These are phyloP conservation scores for Eucalyptus fibrosa DNA, from an alignment of 345 rosid genomes.

Conservation along the genomic window DNA sequence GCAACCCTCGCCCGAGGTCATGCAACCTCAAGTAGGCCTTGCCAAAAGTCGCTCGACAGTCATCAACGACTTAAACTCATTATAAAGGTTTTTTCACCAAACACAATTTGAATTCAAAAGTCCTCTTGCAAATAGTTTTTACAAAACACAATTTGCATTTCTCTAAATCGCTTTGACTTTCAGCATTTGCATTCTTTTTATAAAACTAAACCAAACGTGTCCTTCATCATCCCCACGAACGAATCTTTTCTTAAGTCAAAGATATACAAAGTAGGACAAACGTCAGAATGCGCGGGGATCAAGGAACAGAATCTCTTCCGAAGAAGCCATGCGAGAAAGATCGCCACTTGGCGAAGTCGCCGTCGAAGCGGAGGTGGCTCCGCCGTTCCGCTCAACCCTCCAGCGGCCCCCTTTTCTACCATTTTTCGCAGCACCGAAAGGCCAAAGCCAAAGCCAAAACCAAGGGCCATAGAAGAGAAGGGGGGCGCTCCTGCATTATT, in stretches of 20 bases:
- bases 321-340: background rate
- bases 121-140: too few species aligned
- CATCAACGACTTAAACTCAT: accelerated
- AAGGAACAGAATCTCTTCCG: background rate
- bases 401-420: background rate
- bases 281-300: background rate
- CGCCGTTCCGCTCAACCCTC: background rate
- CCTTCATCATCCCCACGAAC: background rate
- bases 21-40: too few species aligned
- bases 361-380: background rate
- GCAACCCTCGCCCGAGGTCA: too few species aligned
- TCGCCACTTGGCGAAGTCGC: background rate
- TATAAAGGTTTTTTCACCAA: too few species aligned
- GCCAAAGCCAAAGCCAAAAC: background rate
- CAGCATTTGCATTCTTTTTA: accelerated
- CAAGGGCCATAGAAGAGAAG: background rate
- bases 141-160: too few species aligned
- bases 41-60: accelerated
- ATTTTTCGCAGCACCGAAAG: background rate
- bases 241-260: background rate
- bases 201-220: too few species aligned
- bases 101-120: too few species aligned
- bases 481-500: background rate
- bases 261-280: background rate
- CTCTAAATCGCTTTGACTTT: too few species aligned